These are phyloP conservation scores for Saccharomycopsis fibuligera DNA, from an alignment of 805 yeast species.

Conservation along the genomic window DNA sequence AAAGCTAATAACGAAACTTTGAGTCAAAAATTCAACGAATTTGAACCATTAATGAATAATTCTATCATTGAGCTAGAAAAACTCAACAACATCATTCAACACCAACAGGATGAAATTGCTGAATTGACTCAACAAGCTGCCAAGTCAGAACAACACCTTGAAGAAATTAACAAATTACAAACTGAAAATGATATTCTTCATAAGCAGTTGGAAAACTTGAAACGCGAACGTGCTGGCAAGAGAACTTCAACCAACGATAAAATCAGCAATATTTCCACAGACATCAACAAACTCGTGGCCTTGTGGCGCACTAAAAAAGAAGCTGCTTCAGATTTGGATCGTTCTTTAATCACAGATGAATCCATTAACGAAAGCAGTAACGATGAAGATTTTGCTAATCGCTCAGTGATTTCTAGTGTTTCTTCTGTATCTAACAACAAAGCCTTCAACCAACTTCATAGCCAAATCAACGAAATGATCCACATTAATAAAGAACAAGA, in stretches of 20 bases:
- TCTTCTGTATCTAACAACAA: constrained; percentile 11
- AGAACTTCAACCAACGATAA: constrained; percentile 16
- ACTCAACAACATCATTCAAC: constrained; percentile 48
- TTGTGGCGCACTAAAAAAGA: constrained; percentile 20
- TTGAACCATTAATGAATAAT: constrained; percentile 47
- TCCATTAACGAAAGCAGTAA: constrained; percentile 4
- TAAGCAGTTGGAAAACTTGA: constrained; percentile 38
- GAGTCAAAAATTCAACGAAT: constrained; percentile 35
- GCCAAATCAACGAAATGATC: constrained; percentile 51
- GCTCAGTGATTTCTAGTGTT: constrained; percentile 14
- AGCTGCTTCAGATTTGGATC: constrained; percentile 15
- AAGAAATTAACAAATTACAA: constrained; percentile 43
- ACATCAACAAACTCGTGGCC: constrained; percentile 14
- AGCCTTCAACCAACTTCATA: constrained; percentile 36
- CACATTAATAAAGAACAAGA: constrained; percentile 39
- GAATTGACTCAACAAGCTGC: constrained; percentile 36
- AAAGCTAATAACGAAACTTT: constrained; percentile 40
- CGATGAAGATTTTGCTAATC: constrained; percentile 22
- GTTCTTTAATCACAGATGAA: constrained; percentile 13
- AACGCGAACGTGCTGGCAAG: constrained; percentile 28
- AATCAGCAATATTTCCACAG: constrained; percentile 16
- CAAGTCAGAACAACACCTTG: constrained; percentile 38
- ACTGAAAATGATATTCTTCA: constrained; percentile 38
- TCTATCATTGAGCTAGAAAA: constrained; percentile 46
- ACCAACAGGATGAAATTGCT: constrained; percentile 43